Percentiles rank a stretch among this genome's conserved stretches.
Conservation (phyloP, 192 early-diverging fungal genomes). For the Nowakowskiella sp. region DNA sequence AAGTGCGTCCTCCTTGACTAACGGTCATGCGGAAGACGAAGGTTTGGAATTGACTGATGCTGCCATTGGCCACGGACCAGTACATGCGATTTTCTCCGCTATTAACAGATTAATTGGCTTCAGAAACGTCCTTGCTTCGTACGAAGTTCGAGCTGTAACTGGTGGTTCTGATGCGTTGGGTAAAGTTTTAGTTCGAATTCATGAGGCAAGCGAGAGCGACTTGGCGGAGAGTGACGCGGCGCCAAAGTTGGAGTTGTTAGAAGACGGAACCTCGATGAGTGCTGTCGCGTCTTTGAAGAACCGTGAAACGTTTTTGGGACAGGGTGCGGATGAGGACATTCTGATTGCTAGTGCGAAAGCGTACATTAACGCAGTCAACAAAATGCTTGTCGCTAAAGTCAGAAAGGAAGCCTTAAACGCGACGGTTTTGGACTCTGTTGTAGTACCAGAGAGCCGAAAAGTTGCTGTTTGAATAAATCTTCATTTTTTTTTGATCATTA, state of each 20-base stretch:
- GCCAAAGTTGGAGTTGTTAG: slow-evolving; percentile 8
- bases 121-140: slow-evolving; percentile 69
- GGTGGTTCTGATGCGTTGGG: slow-evolving; percentile 83
- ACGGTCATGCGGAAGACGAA: not conserved
- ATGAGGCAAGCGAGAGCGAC: slow-evolving; percentile 9
- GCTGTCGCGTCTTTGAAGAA: too few relatives aligned
- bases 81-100: slow-evolving; percentile 80
- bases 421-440: too few relatives aligned
- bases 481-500: too few relatives aligned
- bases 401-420: not conserved
- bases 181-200: slow-evolving; percentile 71
- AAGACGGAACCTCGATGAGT: slow-evolving; percentile 16
- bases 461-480: too few relatives aligned
- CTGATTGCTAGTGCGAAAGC: slow-evolving; percentile 80
- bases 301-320: slow-evolving; percentile 59
- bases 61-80: slow-evolving; percentile 77
- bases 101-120: slow-evolving; percentile 79
- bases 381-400: slow-evolving; percentile 33
- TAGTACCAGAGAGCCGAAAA: too few relatives aligned
- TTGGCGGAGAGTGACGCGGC: slow-evolving; percentile 14
- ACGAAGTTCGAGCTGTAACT: slow-evolving; percentile 79
- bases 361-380: slow-evolving; percentile 81
- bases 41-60: slow-evolving; percentile 54
- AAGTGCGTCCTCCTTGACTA: not conserved
- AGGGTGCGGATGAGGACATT: slow-evolving; percentile 78